Conservation (phyloP, 768 basidiomycete genomes). For the Pulveroboletus sp. region DNA sequence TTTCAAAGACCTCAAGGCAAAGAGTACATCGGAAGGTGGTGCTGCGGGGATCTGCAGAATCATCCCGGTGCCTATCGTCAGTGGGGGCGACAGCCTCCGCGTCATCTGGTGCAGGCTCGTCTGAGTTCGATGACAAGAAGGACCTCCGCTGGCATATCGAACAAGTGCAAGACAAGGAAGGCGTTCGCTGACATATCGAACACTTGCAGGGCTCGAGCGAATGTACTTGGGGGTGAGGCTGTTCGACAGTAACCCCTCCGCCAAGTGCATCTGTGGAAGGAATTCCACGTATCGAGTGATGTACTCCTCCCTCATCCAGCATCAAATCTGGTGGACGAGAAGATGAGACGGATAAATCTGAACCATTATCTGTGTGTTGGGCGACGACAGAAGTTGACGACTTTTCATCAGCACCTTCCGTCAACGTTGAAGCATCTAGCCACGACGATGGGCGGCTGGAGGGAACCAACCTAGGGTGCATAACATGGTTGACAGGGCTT, state of each 20-base stretch:
- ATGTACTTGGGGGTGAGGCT: neutral
- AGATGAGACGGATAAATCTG: neutral
- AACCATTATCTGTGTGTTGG: neutral
- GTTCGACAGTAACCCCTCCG: neutral
- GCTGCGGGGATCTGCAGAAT: neutral
- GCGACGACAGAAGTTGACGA: neutral
- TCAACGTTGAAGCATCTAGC: neutral
- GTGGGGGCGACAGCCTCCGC: neutral
- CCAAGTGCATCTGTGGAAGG: no score
- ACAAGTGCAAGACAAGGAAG: neutral
- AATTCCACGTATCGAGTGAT: no score
- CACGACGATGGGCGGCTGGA: neutral
- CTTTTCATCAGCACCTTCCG: neutral
- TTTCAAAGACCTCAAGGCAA: constrained; percentile 16
- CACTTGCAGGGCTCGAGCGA: neutral
- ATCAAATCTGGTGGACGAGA: constrained; percentile 4
- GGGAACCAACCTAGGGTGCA: no score
- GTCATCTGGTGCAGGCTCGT: neutral
- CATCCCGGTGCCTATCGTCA: neutral
- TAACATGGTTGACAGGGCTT: constrained; percentile 2
- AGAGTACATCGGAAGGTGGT: constrained; percentile 9
- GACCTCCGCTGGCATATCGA: constrained; percentile 5
- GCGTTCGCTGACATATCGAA: constrained; percentile 4
- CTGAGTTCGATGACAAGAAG: neutral
- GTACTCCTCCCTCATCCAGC: neutral